Conservation (phyloP, 2,329 filamentous ascomycete genomes). For the Colletotrichum chlorophyti region DNA sequence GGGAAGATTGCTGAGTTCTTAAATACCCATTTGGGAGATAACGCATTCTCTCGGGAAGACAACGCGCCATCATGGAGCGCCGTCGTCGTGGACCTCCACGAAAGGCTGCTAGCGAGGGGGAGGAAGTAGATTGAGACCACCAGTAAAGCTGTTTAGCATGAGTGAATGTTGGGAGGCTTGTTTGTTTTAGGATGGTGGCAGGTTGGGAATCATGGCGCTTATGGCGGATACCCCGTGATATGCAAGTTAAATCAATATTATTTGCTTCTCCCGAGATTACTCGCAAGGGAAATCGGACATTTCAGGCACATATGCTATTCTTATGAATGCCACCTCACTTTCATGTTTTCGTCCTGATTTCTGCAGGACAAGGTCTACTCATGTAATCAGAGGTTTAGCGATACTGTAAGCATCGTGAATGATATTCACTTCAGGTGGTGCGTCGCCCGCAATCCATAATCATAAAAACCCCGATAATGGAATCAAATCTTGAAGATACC, state of each 20-base stretch:
- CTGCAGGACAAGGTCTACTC: too few relatives aligned
- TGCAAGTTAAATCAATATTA: too few relatives aligned
- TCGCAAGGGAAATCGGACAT: too few relatives aligned
- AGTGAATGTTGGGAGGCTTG: slow-evolving; percentile 37
- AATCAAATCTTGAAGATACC: too few relatives aligned
- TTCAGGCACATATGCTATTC: too few relatives aligned
- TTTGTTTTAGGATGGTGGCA: slow-evolving; percentile 17
- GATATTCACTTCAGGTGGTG: too few relatives aligned
- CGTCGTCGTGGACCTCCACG: slow-evolving; percentile 61
- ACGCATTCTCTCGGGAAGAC: slow-evolving; percentile 35
- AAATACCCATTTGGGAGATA: slow-evolving; percentile 56
- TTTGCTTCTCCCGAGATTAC: background rate
- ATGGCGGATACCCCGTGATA: slow-evolving; percentile 24
- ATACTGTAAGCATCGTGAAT: too few relatives aligned
- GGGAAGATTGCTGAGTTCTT: slow-evolving; percentile 79
- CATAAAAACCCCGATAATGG: too few relatives aligned
- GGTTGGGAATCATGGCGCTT: slow-evolving; percentile 23
- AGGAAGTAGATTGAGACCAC: slow-evolving; percentile 51
- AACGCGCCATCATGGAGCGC: slow-evolving; percentile 57
- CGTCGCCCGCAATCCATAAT: too few relatives aligned
- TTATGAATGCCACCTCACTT: too few relatives aligned
- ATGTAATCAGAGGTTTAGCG: too few relatives aligned
- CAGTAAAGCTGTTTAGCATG: slow-evolving; percentile 30
- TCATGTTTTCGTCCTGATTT: too few relatives aligned
- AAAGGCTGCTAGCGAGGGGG: slow-evolving; percentile 61